Evolutionary conservation across 2,329 filamentous ascomycete genomes (phyloP).

Genomic region (Paraphoma sp.): DNA sequence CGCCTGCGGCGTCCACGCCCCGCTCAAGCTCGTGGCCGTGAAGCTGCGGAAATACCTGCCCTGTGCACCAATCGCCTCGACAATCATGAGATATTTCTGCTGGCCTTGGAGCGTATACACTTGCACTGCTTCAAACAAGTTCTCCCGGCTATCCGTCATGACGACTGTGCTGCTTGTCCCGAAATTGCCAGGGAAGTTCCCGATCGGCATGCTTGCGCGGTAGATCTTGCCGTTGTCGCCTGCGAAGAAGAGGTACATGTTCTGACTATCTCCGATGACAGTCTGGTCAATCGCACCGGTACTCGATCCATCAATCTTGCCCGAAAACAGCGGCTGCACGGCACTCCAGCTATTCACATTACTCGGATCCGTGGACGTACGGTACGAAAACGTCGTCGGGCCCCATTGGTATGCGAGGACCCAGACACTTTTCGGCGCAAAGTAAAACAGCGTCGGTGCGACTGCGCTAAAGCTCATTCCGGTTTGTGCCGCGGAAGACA

Average conservation of each 20-base stretch:
- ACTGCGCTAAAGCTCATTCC: conserved; percentile 56
- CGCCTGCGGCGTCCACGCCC: conserved; percentile 66
- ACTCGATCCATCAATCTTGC: conserved; percentile 58
- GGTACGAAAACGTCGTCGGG: conserved; percentile 64
- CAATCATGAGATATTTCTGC: conserved; percentile 70
- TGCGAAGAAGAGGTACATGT: conserved; percentile 73
- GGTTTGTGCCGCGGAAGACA: conserved; percentile 62
- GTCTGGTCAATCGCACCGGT: conserved; percentile 69
- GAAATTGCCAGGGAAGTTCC: conserved; percentile 67
- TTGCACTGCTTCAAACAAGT: conserved; percentile 71
- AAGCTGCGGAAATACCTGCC: conserved; percentile 73
- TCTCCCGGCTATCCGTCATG: conserved; percentile 60
- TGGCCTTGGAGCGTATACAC: conserved; percentile 68
- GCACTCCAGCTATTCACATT: conserved; percentile 64
- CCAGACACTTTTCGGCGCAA: conserved; percentile 67
- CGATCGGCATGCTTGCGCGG: conserved; percentile 67
- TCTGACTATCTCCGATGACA: conserved; percentile 64
- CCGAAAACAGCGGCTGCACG: conserved; percentile 63
- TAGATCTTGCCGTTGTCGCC: conserved; percentile 74
- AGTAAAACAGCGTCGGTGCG: conserved; percentile 70
- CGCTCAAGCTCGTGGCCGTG: conserved; percentile 64
- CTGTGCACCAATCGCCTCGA: conserved; percentile 64
- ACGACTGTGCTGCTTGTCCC: conserved; percentile 59
- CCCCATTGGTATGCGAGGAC: conserved; percentile 73
- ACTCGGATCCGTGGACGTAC: conserved; percentile 64